Conservation (phyloP, 1,139 yeast species). For the Blastobotrys serpentis region DNA sequence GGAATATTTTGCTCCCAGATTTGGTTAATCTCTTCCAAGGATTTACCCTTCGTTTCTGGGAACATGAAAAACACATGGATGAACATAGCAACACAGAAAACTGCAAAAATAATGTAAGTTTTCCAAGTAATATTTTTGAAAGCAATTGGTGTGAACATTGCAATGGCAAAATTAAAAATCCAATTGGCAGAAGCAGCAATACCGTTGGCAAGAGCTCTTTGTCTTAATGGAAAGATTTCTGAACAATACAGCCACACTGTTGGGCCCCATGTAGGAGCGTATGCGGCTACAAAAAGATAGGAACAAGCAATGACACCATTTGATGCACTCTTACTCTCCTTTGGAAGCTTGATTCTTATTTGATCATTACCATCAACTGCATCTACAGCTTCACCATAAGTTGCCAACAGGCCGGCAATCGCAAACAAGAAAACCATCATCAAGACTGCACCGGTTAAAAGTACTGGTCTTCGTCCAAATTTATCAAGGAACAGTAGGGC, state of each 20-base stretch:
- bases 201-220: constrained; percentile 55
- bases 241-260: no score
- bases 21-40: constrained; percentile 64
- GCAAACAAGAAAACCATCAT: constrained; percentile 48
- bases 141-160: constrained; percentile 53
- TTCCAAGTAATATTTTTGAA: constrained; percentile 54
- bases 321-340: constrained; percentile 40
- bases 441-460: constrained; percentile 42
- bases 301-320: constrained; percentile 58
- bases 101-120: constrained; percentile 62
- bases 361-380: constrained; percentile 44
- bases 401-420: constrained; percentile 45
- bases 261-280: no score
- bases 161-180: constrained; percentile 60
- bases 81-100: constrained; percentile 55
- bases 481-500: constrained; percentile 48
- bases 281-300: no score
- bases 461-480: constrained; percentile 53
- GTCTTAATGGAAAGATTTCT: no score
- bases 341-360: constrained; percentile 50
- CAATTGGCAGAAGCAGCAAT: constrained; percentile 61
- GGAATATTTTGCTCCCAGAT: constrained; percentile 57
- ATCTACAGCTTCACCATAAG: constrained; percentile 40
- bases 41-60: constrained; percentile 65
- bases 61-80: constrained; percentile 56